These are phyloP conservation scores for Pezicula neosporulosa DNA, from an alignment of 2,329 filamentous ascomycete species.

Conservation along the genomic window DNA sequence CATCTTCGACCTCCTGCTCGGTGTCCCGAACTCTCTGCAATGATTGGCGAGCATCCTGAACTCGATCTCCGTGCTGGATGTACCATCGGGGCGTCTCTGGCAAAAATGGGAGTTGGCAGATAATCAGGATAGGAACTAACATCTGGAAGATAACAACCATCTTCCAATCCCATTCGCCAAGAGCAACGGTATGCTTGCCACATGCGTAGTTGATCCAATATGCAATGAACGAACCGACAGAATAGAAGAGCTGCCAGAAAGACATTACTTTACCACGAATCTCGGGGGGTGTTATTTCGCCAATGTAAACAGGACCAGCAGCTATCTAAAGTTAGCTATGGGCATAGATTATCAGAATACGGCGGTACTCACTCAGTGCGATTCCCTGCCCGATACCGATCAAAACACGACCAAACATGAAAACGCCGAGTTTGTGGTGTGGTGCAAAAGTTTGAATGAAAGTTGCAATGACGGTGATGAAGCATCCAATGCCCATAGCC, in stretches of 20 bases:
- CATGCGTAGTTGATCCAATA: conserved; percentile 65
- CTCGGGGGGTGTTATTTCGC: conserved; percentile 60
- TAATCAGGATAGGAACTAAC: conserved; percentile 60
- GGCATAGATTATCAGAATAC: neutral
- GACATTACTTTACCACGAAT: conserved; percentile 67
- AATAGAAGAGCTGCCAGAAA: conserved; percentile 68
- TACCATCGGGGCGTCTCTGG: conserved; percentile 68
- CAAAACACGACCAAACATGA: conserved; percentile 65
- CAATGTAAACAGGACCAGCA: conserved; percentile 68
- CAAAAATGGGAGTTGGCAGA: conserved; percentile 59
- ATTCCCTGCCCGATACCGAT: conserved; percentile 70
- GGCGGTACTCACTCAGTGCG: conserved; percentile 48
- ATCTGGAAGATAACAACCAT: conserved; percentile 72
- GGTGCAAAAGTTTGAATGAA: conserved; percentile 67
- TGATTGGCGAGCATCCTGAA: conserved; percentile 55
- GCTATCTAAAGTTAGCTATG: conserved; percentile 33
- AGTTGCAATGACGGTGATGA: conserved; percentile 64
- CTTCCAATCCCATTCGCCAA: conserved; percentile 72
- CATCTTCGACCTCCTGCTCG: conserved; percentile 64
- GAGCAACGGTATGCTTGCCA: conserved; percentile 46
- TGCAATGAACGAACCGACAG: conserved; percentile 60
- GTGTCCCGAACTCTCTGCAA: conserved; percentile 59
- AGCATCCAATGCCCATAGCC: conserved; percentile 63
- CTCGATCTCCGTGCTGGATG: conserved; percentile 56
- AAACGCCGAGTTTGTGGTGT: conserved; percentile 56